Evolutionary conservation across 208 protist species (phyloP).

Genomic region (Trypanosoma melophagium): DNA sequence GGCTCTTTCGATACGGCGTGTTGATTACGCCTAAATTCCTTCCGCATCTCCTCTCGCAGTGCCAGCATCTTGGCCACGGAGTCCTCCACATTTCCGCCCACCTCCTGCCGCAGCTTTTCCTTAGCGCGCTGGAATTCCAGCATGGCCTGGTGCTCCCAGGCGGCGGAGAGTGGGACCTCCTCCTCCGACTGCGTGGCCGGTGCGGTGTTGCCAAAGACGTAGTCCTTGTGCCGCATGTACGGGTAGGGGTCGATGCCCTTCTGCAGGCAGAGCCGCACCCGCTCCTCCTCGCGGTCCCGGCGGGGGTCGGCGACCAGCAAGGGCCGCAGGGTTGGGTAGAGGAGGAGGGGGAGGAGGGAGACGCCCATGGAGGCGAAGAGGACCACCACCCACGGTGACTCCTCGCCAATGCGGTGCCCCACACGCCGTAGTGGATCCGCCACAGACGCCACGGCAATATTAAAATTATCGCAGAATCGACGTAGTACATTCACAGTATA

Average conservation of each 20-base stretch:
- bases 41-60: conserved; percentile 37
- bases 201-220: conserved; percentile 70
- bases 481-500: conserved; percentile 56
- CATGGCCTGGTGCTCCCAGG: conserved; percentile 64
- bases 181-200: conserved; percentile 35
- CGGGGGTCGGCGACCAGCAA: conserved; percentile 54
- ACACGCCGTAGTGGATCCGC: conserved; percentile 43
- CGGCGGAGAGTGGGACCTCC: conserved; percentile 42
- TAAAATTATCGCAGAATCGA: conserved; percentile 65
- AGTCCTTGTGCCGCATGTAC: conserved; percentile 83
- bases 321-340: conserved; percentile 68
- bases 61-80: conserved; percentile 70
- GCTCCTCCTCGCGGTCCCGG: conserved; percentile 67
- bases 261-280: conserved; percentile 85
- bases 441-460: conserved; percentile 40
- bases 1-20: conserved; percentile 41
- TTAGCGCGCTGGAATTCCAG: conserved; percentile 61
- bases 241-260: conserved; percentile 91
- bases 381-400: conserved; percentile 80
- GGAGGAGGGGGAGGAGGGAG: conserved; percentile 49
- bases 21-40: conserved; percentile 37
- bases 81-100: conserved; percentile 57
- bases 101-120: conserved; percentile 71
- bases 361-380: conserved; percentile 47
- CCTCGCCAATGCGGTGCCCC: conserved; percentile 43